These are phyloP conservation scores for Taphrina flavorubra DNA, from an alignment of 1,139 yeast genomes.

Conservation along the genomic window DNA sequence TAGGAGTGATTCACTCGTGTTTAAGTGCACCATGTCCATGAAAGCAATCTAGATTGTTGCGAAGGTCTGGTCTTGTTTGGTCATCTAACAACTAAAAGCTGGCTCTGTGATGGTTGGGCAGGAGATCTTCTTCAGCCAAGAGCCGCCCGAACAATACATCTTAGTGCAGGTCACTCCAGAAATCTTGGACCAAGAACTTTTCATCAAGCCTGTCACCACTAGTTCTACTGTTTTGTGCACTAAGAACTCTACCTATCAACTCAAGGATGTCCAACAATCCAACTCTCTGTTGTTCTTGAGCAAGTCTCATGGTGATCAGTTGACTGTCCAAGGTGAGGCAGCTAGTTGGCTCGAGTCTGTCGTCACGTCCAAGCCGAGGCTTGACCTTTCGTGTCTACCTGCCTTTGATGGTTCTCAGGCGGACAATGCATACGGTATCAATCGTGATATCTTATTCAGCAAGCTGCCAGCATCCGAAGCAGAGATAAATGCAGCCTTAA, in stretches of 20 bases:
- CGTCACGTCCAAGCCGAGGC: constrained; percentile 1
- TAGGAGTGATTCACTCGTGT: too few species aligned
- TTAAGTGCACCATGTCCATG: too few species aligned
- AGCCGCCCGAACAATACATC: constrained; percentile 24
- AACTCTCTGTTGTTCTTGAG: constrained; percentile 27
- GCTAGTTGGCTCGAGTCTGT: constrained; percentile 32
- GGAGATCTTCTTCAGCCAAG: neutral
- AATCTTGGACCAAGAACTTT: constrained; percentile 12
- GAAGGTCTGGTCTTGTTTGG: too few species aligned
- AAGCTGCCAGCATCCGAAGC: constrained; percentile 23
- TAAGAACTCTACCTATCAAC: constrained; percentile 3
- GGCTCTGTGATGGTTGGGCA: too few species aligned
- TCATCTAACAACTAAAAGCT: too few species aligned
- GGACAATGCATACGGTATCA: constrained; percentile 1
- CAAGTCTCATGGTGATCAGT: neutral
- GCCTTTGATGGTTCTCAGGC: constrained; percentile 8
- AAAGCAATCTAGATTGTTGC: too few species aligned
- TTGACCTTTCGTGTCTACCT: constrained; percentile 4
- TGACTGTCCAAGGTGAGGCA: constrained; percentile 31
- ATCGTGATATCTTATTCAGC: constrained; percentile 1
- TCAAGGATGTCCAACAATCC: constrained; percentile 38
- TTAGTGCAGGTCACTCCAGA: constrained; percentile 33
- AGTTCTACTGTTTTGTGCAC: constrained; percentile 29
- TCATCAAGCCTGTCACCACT: constrained; percentile 24
- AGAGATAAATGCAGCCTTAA: constrained; percentile 16